Conservation (phyloP, 1,284 basidiomycete genomes). For the Apiotrichum mycotoxinovorans region DNA sequence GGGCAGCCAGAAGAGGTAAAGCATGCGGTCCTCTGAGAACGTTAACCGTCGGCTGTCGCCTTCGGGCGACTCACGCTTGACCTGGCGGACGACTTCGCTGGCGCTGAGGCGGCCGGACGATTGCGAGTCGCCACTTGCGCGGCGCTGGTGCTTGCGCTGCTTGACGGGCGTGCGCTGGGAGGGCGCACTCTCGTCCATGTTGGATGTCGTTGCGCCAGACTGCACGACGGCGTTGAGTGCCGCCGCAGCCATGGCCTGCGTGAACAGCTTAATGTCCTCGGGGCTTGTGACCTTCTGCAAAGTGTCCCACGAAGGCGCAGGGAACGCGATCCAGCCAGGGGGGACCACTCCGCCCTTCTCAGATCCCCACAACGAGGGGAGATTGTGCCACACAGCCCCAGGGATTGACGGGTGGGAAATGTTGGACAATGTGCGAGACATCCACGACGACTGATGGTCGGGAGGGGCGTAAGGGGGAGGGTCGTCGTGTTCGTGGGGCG, state of each 20-base stretch:
- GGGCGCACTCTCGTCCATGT: slow-evolving; percentile 5
- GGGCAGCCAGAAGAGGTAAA: slow-evolving; percentile 89
- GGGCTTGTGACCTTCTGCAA: slow-evolving; percentile 41
- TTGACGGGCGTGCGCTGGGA: slow-evolving; percentile 10
- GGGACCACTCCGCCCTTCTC: slow-evolving; percentile 12
- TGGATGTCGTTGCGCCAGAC: slow-evolving; percentile 32
- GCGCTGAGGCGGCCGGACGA: slow-evolving; percentile 13
- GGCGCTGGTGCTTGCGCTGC: slow-evolving; percentile 11
- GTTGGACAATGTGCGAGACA: slow-evolving; percentile 40
- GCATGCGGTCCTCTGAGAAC: slow-evolving; percentile 78
- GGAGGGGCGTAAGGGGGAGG: slow-evolving; percentile 41
- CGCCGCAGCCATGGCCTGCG: slow-evolving; percentile 46
- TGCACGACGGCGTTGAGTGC: slow-evolving; percentile 46
- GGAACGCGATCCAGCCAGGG: slow-evolving; percentile 40
- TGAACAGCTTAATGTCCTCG: slow-evolving; percentile 45
- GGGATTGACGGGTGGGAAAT: slow-evolving; percentile 35
- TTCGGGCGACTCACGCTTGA: slow-evolving; percentile 55
- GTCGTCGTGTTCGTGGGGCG: slow-evolving; percentile 30
- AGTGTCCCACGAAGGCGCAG: slow-evolving; percentile 45
- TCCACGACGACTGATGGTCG: slow-evolving; percentile 33
- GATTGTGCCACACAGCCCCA: slow-evolving; percentile 36
- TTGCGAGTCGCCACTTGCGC: slow-evolving; percentile 15
- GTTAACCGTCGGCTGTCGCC: slow-evolving; percentile 1
- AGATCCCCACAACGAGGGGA: slow-evolving; percentile 19
- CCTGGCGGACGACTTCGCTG: slow-evolving; percentile 31